These are phyloP conservation scores for Onygenales sp. DNA, from an alignment of 2,329 filamentous ascomycete species.

Conservation along the genomic window DNA sequence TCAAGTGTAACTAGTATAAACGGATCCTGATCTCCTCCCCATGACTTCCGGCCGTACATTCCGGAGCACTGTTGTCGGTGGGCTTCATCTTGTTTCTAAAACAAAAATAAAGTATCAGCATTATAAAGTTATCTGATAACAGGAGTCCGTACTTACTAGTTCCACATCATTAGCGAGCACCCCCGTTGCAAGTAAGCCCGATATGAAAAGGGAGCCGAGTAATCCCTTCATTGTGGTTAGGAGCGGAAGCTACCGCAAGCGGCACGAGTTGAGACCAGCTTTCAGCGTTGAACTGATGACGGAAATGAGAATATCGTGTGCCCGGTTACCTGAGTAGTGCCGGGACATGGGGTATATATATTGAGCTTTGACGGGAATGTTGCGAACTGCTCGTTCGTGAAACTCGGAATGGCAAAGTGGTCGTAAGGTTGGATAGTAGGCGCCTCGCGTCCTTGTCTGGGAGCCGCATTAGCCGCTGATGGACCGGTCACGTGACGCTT, in stretches of 20 bases:
- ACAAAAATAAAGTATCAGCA: constrained; percentile 4
- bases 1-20: constrained; percentile 81
- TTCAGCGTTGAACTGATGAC: neutral
- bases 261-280: constrained; percentile 9
- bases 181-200: constrained; percentile 27
- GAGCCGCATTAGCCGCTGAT: neutral
- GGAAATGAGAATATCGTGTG: neutral
- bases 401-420: neutral
- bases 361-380: neutral
- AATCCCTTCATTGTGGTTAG: constrained; percentile 29
- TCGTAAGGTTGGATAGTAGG: neutral
- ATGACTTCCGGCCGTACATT: constrained; percentile 86
- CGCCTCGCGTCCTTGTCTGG: neutral
- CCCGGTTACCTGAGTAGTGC: neutral
- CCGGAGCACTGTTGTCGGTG: constrained; percentile 78
- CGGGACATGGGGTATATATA: neutral
- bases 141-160: constrained; percentile 25
- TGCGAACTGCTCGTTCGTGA: neutral
- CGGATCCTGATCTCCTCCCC: constrained; percentile 80
- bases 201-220: constrained; percentile 26
- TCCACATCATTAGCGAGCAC: constrained; percentile 37
- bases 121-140: neutral
- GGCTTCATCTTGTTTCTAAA: constrained; percentile 63
- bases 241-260: constrained; percentile 14
- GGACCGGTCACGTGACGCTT: neutral